Conservation (phyloP, 257 asterid genomes). For the Nicotiana noctiflora region DNA sequence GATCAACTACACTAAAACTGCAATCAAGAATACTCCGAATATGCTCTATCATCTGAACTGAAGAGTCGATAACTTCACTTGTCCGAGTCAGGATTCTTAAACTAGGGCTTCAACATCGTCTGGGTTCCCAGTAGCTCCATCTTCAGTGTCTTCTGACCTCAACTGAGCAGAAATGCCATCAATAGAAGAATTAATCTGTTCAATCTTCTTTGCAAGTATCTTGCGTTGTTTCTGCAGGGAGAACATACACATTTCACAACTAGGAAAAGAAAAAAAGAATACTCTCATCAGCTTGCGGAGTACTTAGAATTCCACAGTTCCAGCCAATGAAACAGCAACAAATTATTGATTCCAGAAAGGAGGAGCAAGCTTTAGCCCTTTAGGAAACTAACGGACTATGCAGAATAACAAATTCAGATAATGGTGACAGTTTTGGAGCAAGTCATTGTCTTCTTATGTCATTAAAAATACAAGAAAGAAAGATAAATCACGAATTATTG, state of each 20-base stretch:
- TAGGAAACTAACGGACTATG: too few species aligned
- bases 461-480: too few species aligned
- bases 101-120: conserved; percentile 54
- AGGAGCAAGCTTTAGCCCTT: too few species aligned
- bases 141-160: conserved; percentile 40
- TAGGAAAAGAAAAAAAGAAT: background rate
- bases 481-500: too few species aligned
- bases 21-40: background rate
- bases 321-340: too few species aligned
- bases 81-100: conserved; percentile 23
- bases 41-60: background rate
- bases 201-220: conserved; percentile 78
- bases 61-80: too few species aligned
- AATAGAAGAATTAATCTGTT: conserved; percentile 67
- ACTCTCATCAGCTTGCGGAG: background rate
- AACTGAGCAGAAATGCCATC: conserved; percentile 58
- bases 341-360: too few species aligned
- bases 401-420: too few species aligned
- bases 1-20: background rate
- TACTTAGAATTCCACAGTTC: too few species aligned
- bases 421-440: too few species aligned
- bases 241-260: background rate
- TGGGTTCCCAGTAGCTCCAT: conserved; percentile 48
- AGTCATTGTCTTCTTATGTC: too few species aligned
- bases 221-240: conserved; percentile 62